A percentile compares a stretch with the other conserved stretches of the same genome.
These are phyloP conservation scores for Epichloe uncinata DNA, from an alignment of 2,329 filamentous ascomycete species.

Conservation along the genomic window DNA sequence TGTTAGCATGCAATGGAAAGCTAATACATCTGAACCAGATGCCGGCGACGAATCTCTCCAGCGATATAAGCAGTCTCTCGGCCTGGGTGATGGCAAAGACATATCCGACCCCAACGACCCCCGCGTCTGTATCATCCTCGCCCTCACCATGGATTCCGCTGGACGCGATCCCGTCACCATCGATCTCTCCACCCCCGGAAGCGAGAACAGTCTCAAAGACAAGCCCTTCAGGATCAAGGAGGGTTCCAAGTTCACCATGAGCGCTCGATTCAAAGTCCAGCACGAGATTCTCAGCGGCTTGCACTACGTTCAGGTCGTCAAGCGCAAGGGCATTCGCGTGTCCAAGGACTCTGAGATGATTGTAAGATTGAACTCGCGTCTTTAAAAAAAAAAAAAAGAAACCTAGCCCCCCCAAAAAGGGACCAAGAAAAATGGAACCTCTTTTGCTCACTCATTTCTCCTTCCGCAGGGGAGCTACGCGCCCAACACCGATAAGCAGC, in stretches of 20 bases:
- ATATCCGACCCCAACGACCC: constrained; percentile 68
- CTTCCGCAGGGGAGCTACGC: constrained; percentile 61
- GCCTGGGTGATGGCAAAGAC: constrained; percentile 61
- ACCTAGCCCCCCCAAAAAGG: neutral
- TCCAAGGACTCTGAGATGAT: constrained; percentile 98
- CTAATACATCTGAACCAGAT: constrained; percentile 24
- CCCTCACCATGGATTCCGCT: constrained; percentile 74
- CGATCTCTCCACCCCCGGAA: constrained; percentile 61
- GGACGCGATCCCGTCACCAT: constrained; percentile 79
- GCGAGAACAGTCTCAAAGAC: constrained; percentile 67
- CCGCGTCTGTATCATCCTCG: constrained; percentile 85
- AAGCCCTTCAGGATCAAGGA: constrained; percentile 98
- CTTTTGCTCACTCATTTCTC: neutral
- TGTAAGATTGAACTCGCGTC: constrained; percentile 31
- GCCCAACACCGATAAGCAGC: constrained; percentile 80
- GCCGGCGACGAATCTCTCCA: constrained; percentile 83
- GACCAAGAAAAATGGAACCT: too few relatives aligned
- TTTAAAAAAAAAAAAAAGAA: neutral
- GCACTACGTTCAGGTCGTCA: constrained; percentile 91
- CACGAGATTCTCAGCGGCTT: constrained; percentile 90
- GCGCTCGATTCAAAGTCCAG: constrained; percentile 87
- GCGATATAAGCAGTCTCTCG: constrained; percentile 94
- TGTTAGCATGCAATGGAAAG: neutral
- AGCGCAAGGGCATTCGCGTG: constrained; percentile 72
- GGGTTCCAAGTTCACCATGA: constrained; percentile 86